Conservation (phyloP, 2,329 filamentous ascomycete species). For the Scolecobasidium constrictum region DNA sequence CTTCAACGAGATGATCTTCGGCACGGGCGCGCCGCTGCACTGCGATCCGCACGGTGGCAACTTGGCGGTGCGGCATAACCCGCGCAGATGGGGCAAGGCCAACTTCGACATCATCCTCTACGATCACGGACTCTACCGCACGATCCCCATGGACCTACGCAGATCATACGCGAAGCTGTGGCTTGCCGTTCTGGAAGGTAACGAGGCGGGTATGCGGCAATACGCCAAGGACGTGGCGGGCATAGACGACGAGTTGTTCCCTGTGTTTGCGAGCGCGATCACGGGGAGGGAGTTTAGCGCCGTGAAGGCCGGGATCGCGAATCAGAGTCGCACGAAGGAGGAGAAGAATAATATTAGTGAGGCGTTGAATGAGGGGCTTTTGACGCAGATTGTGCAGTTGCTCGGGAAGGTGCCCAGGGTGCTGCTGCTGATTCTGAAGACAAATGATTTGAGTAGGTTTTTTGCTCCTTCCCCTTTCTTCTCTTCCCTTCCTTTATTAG, state of each 20-base stretch:
- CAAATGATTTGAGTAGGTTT: slow-evolving; percentile 72
- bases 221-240: slow-evolving; percentile 85
- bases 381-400: slow-evolving; percentile 79
- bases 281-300: slow-evolving; percentile 85
- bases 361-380: slow-evolving; percentile 75
- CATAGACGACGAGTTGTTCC: slow-evolving; percentile 81
- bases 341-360: slow-evolving; percentile 83
- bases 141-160: slow-evolving; percentile 69
- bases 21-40: slow-evolving; percentile 75
- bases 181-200: slow-evolving; percentile 87
- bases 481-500: slow-evolving; percentile 4
- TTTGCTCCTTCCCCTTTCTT: background rate
- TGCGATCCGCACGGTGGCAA: slow-evolving; percentile 97
- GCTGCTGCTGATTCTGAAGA: slow-evolving; percentile 92
- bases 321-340: slow-evolving; percentile 39
- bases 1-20: slow-evolving; percentile 99
- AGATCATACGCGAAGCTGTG: slow-evolving; percentile 93
- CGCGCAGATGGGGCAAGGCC: slow-evolving; percentile 28
- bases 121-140: slow-evolving; percentile 91
- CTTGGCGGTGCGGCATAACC: slow-evolving; percentile 77
- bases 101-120: slow-evolving; percentile 97
- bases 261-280: slow-evolving; percentile 90
- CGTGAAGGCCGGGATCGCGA: slow-evolving; percentile 41
- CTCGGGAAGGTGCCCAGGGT: slow-evolving; percentile 83
- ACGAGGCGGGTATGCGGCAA: slow-evolving; percentile 74